These are phyloP conservation scores for Trypanosoma scelopori DNA, from an alignment of 208 protist genomes.

Conservation along the genomic window DNA sequence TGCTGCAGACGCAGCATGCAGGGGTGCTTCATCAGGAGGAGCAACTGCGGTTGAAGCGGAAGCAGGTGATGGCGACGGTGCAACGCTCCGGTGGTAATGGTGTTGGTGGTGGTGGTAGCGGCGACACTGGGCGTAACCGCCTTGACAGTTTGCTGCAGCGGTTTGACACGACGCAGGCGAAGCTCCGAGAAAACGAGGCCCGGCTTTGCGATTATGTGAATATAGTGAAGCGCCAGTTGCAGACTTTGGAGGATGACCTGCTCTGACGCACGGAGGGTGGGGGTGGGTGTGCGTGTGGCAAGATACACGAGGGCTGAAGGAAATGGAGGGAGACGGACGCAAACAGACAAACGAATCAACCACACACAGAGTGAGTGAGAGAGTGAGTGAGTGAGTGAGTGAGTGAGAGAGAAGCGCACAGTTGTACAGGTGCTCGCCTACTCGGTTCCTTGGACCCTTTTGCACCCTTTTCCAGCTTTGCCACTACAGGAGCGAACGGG, in stretches of 20 bases:
- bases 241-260: slow-evolving; percentile 38
- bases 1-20: slow-evolving; percentile 30
- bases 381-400: too few species aligned
- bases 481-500: neutral
- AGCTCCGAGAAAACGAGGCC: slow-evolving; percentile 22
- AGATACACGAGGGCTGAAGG: too few species aligned
- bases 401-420: too few species aligned
- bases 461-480: too few species aligned
- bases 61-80: slow-evolving; percentile 22
- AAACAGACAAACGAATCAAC: too few species aligned
- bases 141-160: slow-evolving; percentile 28
- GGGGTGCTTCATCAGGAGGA: slow-evolving; percentile 26
- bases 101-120: neutral
- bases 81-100: neutral
- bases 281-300: too few species aligned
- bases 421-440: too few species aligned
- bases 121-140: slow-evolving; percentile 14
- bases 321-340: too few species aligned
- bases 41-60: slow-evolving; percentile 30
- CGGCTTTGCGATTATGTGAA: slow-evolving; percentile 32
- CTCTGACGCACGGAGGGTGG: slow-evolving; percentile 18
- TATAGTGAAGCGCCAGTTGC: slow-evolving; percentile 31
- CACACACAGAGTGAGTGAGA: too few species aligned
- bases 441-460: too few species aligned
- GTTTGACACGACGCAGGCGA: slow-evolving; percentile 32